Evolutionary conservation across 75 land plant species (phyloP).

Genomic region (Pseudotsuga menziesii): DNA sequence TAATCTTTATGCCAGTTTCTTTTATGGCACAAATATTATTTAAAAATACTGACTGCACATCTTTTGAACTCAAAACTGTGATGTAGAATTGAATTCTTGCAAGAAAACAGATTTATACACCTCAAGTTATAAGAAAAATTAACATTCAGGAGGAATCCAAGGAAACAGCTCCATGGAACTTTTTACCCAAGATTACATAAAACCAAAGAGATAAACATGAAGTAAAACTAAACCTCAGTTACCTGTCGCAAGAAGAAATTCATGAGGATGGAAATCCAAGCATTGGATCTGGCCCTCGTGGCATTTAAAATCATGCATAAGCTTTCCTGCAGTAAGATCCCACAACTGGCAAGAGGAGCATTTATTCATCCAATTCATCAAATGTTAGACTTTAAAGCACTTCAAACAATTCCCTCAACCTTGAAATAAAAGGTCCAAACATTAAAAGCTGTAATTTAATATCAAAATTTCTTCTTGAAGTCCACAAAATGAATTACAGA

Average conservation of each 20-base stretch:
- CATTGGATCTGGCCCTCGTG: constrained; percentile 76
- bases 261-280: constrained; percentile 94
- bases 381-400: neutral
- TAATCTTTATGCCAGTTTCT: too few species aligned
- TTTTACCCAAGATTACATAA: too few species aligned
- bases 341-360: constrained; percentile 49
- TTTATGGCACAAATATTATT: too few species aligned
- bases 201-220: too few species aligned
- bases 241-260: constrained; percentile 93
- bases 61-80: too few species aligned
- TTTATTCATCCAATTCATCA: neutral
- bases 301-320: constrained; percentile 84
- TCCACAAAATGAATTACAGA: neutral
- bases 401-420: neutral
- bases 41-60: too few species aligned
- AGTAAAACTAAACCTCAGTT: neutral
- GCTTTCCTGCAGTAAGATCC: constrained; percentile 94
- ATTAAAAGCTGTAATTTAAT: neutral
- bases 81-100: too few species aligned
- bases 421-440: neutral
- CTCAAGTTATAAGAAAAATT: too few species aligned
- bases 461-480: neutral
- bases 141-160: too few species aligned
- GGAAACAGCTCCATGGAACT: too few species aligned
- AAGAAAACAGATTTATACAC: too few species aligned